Conservation (phyloP, 371 early-diverging fungal species). For the Massospora cicadina region DNA sequence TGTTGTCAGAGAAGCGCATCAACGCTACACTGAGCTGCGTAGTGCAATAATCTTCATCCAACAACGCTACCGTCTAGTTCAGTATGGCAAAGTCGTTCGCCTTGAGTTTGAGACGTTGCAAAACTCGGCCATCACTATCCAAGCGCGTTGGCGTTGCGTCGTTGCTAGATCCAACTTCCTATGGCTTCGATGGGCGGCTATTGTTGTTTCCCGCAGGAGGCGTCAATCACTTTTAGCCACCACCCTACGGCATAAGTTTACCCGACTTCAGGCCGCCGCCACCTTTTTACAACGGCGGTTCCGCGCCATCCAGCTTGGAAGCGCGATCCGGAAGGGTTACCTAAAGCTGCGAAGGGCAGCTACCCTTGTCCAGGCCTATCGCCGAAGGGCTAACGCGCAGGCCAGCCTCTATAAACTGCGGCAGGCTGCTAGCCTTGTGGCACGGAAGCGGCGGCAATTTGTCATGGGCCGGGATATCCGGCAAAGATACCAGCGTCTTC, state of each 20-base stretch:
- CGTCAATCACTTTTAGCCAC: not conserved
- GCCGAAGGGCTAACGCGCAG: not conserved
- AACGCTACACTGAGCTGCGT: not conserved
- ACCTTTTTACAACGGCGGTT: not conserved
- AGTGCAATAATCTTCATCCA: not conserved
- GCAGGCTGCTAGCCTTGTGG: not conserved
- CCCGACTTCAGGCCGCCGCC: not conserved
- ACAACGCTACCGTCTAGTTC: not conserved
- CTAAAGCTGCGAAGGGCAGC: not conserved
- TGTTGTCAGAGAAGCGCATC: not conserved
- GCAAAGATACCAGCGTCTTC: not conserved
- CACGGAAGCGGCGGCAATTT: not conserved
- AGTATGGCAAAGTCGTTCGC: not conserved
- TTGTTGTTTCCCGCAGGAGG: not conserved
- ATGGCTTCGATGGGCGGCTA: not conserved
- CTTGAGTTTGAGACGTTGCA: not conserved
- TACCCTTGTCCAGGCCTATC: not conserved
- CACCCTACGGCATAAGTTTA: not conserved
- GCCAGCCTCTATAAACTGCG: too few species aligned
- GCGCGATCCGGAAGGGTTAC: not conserved
- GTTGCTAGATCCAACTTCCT: not conserved
- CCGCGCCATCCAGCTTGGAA: not conserved
- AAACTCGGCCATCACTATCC: not conserved
- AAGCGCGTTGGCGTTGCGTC: not conserved
- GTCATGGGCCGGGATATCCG: not conserved